Evolutionary conservation across 495 filamentous ascomycete genomes (phyloP).

Genomic region (Lophiotrema nucula): DNA sequence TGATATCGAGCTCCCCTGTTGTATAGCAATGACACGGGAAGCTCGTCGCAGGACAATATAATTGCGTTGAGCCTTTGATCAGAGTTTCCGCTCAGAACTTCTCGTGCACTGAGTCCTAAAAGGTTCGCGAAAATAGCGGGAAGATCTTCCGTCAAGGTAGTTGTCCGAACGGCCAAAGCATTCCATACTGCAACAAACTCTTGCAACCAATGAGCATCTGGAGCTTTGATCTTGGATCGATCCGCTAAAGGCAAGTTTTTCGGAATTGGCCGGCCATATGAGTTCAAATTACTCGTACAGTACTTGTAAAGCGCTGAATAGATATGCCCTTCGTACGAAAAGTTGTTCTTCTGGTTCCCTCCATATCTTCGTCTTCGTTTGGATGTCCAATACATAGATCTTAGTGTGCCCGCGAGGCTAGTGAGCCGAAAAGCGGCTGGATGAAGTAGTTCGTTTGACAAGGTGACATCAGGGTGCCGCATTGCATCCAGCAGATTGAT

Average conservation of each 20-base stretch:
- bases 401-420: neutral
- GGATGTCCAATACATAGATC: neutral
- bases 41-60: neutral
- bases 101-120: neutral
- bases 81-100: neutral
- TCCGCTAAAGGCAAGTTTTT: neutral
- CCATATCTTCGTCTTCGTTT: neutral
- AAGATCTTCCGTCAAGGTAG: constrained; percentile 7
- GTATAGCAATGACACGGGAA: constrained; percentile 7
- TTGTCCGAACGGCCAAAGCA: neutral
- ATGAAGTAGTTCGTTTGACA: neutral
- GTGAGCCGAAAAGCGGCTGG: neutral
- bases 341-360: neutral
- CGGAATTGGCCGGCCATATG: neutral
- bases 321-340: neutral
- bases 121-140: constrained; percentile 10
- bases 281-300: neutral
- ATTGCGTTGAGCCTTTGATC: constrained; percentile 9
- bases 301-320: neutral
- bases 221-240: neutral
- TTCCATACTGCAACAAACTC: constrained; percentile 8
- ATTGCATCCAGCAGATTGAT: neutral
- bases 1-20: neutral
- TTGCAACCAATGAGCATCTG: neutral
- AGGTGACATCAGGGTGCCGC: neutral